Evolutionary conservation across 192 early-diverging fungal genomes (phyloP).

Genomic region (Linnemannia exigua): DNA sequence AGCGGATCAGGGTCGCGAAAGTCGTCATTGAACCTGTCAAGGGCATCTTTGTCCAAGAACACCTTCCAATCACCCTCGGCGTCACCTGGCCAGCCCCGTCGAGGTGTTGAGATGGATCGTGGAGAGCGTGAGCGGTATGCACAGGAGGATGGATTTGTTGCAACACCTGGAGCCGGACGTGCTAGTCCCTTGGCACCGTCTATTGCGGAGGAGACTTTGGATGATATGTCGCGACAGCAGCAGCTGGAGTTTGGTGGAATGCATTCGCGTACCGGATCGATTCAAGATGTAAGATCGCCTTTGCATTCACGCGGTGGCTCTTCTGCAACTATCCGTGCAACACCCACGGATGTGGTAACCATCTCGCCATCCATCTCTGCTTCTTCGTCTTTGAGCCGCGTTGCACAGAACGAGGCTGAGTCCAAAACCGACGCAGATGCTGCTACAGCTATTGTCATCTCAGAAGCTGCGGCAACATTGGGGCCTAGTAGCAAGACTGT

Average conservation of each 20-base stretch:
- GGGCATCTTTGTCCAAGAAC: conserved; percentile 21
- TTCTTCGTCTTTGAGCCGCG: conserved; percentile 16
- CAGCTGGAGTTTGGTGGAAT: background rate
- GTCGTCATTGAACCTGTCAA: conserved; percentile 42
- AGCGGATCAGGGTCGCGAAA: conserved; percentile 46
- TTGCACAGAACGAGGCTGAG: background rate
- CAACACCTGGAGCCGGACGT: conserved; percentile 17
- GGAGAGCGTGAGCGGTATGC: conserved; percentile 8
- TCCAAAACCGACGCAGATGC: background rate
- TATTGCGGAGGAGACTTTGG: background rate
- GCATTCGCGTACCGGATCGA: conserved; percentile 24
- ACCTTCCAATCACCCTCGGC: conserved; percentile 34
- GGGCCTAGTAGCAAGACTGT: background rate
- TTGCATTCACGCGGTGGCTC: conserved; percentile 13
- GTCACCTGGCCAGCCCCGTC: conserved; percentile 36
- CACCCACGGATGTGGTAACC: background rate
- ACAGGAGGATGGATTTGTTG: background rate
- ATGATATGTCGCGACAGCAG: conserved; percentile 1
- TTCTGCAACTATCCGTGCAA: background rate
- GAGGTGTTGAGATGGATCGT: conserved; percentile 51
- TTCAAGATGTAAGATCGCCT: conserved; percentile 1
- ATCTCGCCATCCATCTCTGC: conserved; percentile 26
- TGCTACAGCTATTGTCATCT: background rate
- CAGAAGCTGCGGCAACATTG: background rate
- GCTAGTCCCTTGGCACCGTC: background rate